Base-by-base conservation (phyloP, 345 rosid species). In the Syzygium aromaticum region DNA sequence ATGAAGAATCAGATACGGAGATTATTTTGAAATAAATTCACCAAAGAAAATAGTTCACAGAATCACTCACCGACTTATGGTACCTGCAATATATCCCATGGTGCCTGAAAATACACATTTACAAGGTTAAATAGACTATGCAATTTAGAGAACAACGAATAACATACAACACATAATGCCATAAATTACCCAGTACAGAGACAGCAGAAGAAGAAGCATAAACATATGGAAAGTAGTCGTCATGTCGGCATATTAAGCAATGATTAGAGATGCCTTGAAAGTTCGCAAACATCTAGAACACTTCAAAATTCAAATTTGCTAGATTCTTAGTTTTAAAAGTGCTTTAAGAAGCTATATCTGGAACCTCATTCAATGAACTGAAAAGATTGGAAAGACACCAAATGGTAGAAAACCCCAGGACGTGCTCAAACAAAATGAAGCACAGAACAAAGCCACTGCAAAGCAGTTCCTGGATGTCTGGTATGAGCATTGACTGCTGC, bases 1-100 rank as follows among this genome's bases (percentile, higher is more conserved):
- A 86, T 16, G 27, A 87, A 15, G 27, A 52, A 63, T 46, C 6
- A 38, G 57, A 46, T 64, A 43, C 27, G 22, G 67, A 89, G 87
- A 84, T 67, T 54, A 51, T 14, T 85, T 64, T 85, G 40, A 86
- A 86, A 88, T 73, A 38, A 51, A 51, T 13, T 43, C 84, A 63
- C 77, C 80, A 89, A 91, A 87, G 59, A 78, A 90, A 89, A 87
- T 51, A 8, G 77, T 78, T 84, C 84, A 51, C 86, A 52, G 82
- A 85, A 83, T 53, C 86, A 84, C 93, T 87, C 90, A 96, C 99
- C 88, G 88, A 91, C 90, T 90, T 95, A 88, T 96, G 99, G 90
- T 87, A 92, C 84, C 88, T 91, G 94, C 99, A 96, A 85, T 92
- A 92, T 61, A 91, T 90, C 85, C 98, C 97, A 87, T 90, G 92